phyloP scores from a whole-genome alignment of 2,329 filamentous ascomycete species.

The Arthrobotrys sinensis region DNA sequence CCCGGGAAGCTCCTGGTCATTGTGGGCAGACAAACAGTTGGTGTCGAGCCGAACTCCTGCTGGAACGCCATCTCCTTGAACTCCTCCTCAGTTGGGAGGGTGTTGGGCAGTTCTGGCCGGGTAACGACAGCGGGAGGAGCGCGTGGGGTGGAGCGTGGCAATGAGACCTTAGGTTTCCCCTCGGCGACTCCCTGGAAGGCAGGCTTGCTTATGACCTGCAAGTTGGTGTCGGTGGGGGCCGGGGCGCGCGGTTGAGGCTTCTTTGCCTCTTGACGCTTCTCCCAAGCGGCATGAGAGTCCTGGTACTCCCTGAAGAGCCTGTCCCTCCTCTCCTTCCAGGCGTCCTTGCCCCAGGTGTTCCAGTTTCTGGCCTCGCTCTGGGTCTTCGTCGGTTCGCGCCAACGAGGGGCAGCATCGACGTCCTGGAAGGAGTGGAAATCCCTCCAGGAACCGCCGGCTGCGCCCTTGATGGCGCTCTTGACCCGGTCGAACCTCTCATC shows the following conservation, averaged over 20 bases:
- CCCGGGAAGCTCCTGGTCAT: conserved; percentile 10
- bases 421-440: conserved; percentile 11
- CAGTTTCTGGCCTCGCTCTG: background rate
- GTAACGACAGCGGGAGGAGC: conserved; percentile 2
- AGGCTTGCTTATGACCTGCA: conserved; percentile 59
- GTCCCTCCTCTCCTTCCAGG: conserved; percentile 3
- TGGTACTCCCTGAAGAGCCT: background rate
- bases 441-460: conserved; percentile 28
- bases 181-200: conserved; percentile 47
- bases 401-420: background rate
- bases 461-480: conserved; percentile 32
- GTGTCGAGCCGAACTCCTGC: conserved; percentile 64
- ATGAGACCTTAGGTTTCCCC: conserved; percentile 59
- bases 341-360: background rate
- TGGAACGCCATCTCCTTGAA: conserved; percentile 63
- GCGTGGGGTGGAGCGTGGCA: conserved; percentile 35
- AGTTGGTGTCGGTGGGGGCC: conserved; percentile 33
- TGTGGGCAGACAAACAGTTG: conserved; percentile 62
- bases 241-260: background rate
- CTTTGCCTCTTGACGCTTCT: conserved; percentile 27
- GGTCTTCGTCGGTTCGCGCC: conserved; percentile 1
- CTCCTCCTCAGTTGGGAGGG: conserved; percentile 63
- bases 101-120: conserved; percentile 51
- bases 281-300: conserved; percentile 8
- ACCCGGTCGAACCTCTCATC: conserved; percentile 33